Base-by-base conservation (phyloP, 305 asterid species). In the Fraxinus baroniana region DNA sequence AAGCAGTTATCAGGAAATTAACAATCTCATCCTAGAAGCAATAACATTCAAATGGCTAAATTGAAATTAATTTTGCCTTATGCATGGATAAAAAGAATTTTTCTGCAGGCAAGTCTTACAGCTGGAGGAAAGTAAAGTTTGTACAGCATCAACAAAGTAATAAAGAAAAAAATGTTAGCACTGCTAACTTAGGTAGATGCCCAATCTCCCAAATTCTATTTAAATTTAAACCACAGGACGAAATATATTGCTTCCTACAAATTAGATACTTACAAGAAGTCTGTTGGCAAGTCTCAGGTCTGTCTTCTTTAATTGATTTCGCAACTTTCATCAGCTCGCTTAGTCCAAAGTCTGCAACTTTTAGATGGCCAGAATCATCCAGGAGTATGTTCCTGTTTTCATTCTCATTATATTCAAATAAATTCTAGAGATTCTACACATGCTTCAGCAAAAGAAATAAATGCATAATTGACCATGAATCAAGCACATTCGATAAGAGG, bases 281-380 rank as follows among this genome's bases (percentile, higher is more conserved):
- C 86, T 90, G 93, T 76, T 91, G 89, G 83, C 80, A 73, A 62
- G 87, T 80, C 73, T 84, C 75, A 41, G 92, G 90, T 83, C 79
- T 91, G 81, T 87, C 95, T 88, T 93, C 97, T 88, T 87, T 93
- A 30, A 92, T 79, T 81, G 94, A 80, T 84, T 88, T 89, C 81
- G 94, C 85, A 82, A 91, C 94, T 83, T 78, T 84, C 83, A 94
- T 84, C 81, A 93, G 89, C 88, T 94, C 91, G 91, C 97, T 94
- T 77, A 94, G 87, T 87, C 98, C 98, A 84, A 94, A 94, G 84
- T 94, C 98, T 78, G 97, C 98, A 85, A 94, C 97, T 89, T 94
- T 94, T 86, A 94, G 91, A 90, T 91, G 97, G 68, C 95, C 97
- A 86, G 97, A 91, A 88, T 92, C 97, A 86, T 92, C 98, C 78